phyloP scores from a whole-genome alignment of 1,139 yeast species.

The Williopsis jadinii region DNA sequence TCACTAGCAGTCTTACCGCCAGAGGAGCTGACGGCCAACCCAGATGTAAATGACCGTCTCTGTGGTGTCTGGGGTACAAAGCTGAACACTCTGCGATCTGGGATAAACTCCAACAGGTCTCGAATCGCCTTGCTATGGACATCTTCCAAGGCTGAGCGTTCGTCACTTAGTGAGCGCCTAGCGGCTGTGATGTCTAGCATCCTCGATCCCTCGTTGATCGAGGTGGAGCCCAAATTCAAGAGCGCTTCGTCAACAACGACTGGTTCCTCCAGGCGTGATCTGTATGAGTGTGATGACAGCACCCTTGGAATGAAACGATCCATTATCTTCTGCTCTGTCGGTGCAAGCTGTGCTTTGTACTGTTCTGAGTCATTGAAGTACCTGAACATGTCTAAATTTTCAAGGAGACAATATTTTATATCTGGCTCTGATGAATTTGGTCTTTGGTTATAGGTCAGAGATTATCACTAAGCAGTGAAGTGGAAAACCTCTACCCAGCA shows the following conservation, averaged over 20 bases:
- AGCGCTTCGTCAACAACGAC: slow-evolving; percentile 14
- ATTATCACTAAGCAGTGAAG: no score
- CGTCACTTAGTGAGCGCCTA: neutral
- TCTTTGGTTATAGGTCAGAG: no score
- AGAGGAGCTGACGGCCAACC: slow-evolving; percentile 17
- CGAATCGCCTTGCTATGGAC: slow-evolving; percentile 35
- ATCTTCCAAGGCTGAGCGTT: neutral
- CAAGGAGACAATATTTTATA: no score
- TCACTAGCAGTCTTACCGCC: slow-evolving; percentile 6
- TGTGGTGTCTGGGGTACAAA: slow-evolving; percentile 23
- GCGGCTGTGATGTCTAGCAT: slow-evolving; percentile 3
- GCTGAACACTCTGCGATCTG: slow-evolving; percentile 29
- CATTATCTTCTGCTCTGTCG: slow-evolving; percentile 3
- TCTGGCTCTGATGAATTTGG: no score
- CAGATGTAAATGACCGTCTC: neutral
- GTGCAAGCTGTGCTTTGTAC: no score
- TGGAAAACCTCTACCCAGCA: no score
- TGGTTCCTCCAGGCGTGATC: slow-evolving; percentile 1
- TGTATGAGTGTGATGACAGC: slow-evolving; percentile 6
- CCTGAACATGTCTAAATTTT: no score
- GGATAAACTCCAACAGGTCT: slow-evolving; percentile 38
- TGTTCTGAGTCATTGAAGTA: no score
- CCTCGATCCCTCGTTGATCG: slow-evolving; percentile 13
- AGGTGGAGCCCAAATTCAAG: slow-evolving; percentile 13
- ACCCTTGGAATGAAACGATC: slow-evolving; percentile 11